Percentiles rank a stretch among this genome's conserved stretches.
phyloP scores from a whole-genome alignment of 164 flowering plant species.

The Vitis rotundifolia region DNA sequence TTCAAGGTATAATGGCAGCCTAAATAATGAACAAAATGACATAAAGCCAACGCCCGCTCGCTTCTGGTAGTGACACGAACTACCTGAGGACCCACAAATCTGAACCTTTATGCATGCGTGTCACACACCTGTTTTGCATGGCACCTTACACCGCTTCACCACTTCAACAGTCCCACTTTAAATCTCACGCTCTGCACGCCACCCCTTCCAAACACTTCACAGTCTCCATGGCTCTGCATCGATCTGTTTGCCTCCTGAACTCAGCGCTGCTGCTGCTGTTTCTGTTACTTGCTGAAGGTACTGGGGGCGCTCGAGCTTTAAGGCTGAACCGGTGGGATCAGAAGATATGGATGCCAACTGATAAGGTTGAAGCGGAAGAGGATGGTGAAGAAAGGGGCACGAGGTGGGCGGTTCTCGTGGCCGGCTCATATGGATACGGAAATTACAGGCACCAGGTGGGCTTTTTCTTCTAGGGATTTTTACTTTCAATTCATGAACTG shows the following conservation, averaged over 20 bases:
- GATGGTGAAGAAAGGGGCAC: constrained; percentile 44
- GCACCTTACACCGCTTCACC: constrained; percentile 2
- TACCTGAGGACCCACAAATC: constrained; percentile 11
- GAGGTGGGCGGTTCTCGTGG: constrained; percentile 91
- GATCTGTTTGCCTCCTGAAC: neutral
- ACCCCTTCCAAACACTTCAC: neutral
- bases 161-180: neutral
- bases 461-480: neutral
- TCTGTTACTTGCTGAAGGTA: constrained; percentile 9
- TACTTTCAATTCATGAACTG: neutral
- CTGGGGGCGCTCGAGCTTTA: constrained; percentile 8
- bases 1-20: too few species aligned
- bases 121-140: constrained; percentile 31
- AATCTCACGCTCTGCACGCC: neutral
- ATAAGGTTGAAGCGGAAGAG: constrained; percentile 22
- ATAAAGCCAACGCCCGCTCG: too few species aligned
- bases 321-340: constrained; percentile 40
- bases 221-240: constrained; percentile 14
- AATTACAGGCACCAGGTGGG: constrained; percentile 90
- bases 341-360: constrained; percentile 48
- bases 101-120: constrained; percentile 5
- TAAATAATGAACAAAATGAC: too few species aligned
- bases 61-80: too few species aligned
- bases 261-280: constrained; percentile 5
- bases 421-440: constrained; percentile 76